phyloP scores from a whole-genome alignment of 73 alveolate species.

The Strombidium stylifer region DNA sequence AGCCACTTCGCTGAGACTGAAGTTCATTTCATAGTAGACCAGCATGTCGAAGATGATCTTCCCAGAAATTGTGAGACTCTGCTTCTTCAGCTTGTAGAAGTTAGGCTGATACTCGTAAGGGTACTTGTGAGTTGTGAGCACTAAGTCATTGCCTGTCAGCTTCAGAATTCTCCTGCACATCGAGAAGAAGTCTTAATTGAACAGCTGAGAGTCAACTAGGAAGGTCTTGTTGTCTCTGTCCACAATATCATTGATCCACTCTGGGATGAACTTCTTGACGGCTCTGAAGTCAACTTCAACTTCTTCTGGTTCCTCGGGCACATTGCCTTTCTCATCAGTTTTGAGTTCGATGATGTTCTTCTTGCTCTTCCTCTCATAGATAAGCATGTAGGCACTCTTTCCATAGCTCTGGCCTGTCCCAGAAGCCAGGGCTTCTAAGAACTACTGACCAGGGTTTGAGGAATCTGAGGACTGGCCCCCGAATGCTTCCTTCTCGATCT shows the following conservation, averaged over 20 bases:
- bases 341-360: constrained; percentile 51
- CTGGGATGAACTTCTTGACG: constrained; percentile 3
- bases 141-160: constrained; percentile 12
- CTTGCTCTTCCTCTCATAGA: constrained; percentile 87
- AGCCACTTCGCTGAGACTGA: constrained; percentile 9
- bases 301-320: constrained; percentile 32
- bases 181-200: constrained; percentile 12
- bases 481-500: constrained; percentile 74
- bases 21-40: constrained; percentile 7
- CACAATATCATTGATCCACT: constrained; percentile 13
- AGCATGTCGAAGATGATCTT: constrained; percentile 25
- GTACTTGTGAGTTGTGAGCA: constrained; percentile 16
- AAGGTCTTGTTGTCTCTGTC: constrained; percentile 1
- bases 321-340: constrained; percentile 2
- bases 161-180: neutral
- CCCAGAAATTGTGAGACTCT: constrained; percentile 1
- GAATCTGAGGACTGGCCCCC: too few relatives aligned
- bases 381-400: constrained; percentile 96
- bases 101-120: neutral
- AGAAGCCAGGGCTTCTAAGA: neutral
- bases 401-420: constrained; percentile 56
- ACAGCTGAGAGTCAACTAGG: constrained; percentile 16
- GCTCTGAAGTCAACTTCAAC: constrained; percentile 11
- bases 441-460: constrained; percentile 57
- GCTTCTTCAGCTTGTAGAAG: constrained; percentile 14